Evolutionary conservation across 2,329 filamentous ascomycete genomes (phyloP), one percentile per base, ranked within the genome.

Genomic region (Fusarium protoensiforme): DNA sequence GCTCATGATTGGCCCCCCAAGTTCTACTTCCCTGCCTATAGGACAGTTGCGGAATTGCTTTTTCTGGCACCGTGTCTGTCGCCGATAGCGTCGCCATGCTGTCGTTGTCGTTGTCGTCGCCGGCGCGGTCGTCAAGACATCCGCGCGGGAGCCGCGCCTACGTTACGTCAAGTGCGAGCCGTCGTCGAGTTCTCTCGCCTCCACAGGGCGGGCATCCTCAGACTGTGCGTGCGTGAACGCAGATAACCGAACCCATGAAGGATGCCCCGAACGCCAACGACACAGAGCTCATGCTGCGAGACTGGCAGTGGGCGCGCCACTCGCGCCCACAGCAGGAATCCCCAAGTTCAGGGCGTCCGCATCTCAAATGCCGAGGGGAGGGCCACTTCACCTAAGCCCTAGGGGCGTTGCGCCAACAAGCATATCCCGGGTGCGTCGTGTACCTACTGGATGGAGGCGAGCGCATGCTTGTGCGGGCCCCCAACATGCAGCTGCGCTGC

Each of bases 1-100:
- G 51, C 61, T 53, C 41, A 71, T 74, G 67, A 78, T 78, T 77
- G 72, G 75, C 18, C 36, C 31, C 65, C 24, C 39, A 61, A 54
- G 31, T 35, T 65, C 51, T 58, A 41, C 33, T 70, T 68, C 75
- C 67, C 62, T 73, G 70, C 65, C 64, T 65, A 69, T 68, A 61
- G 65, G 43, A 61, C 41, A 64, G 46, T 72, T 53, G 39, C 62
- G 31, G 60, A 68, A 51, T 77, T 76, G 46, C 69, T 74, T 75
- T 74, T 76, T 74, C 43, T 60, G 41, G 54, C 46, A 65, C 53
- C 39, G 35, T 57, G 39, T 64, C 35, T 20, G 63, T 31, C 39
- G 36, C 53, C 53, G 29, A 41, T 36, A 64, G 38, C 33, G 46
- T 31, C 46, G 46, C 27, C 46, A 29, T 51, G 46, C 27, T 31